phyloP scores from a whole-genome alignment of 176 grass and related monocot genomes.

The Ampelocalamus luodianensis region DNA sequence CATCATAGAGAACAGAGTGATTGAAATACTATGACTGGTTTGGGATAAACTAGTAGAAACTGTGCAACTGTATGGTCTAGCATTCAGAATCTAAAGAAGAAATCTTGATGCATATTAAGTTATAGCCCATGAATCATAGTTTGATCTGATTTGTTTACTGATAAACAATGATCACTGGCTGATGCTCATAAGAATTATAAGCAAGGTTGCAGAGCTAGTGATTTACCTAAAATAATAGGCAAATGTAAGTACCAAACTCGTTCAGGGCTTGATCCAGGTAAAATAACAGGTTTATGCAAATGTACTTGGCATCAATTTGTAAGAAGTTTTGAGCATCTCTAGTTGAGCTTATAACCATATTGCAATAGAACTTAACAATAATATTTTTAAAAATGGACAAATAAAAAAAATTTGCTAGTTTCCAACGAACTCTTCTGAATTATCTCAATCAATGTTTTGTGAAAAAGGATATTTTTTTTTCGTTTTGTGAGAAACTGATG shows the following conservation, averaged over 20 bases:
- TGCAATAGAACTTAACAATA: not conserved
- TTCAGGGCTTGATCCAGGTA: conserved; percentile 17
- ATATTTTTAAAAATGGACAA: not conserved
- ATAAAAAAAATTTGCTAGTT: not conserved
- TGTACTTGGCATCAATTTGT: not conserved
- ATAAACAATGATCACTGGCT: conserved; percentile 5
- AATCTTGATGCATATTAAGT: conserved; percentile 16
- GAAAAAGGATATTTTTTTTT: not conserved
- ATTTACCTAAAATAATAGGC: conserved; percentile 15
- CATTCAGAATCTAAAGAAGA: conserved; percentile 24
- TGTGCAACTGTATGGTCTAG: not conserved
- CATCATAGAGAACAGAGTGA: not conserved
- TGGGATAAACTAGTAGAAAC: conserved; percentile 18
- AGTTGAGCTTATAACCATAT: conserved; percentile 18
- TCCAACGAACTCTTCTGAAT: not conserved
- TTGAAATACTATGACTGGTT: conserved; percentile 2
- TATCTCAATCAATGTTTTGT: conserved; percentile 13
- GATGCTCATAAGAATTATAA: conserved; percentile 12
- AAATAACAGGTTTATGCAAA: not conserved
- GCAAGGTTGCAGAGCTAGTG: not conserved
- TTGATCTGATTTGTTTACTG: not conserved
- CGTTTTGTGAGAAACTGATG: not conserved
- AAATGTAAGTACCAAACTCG: conserved; percentile 9
- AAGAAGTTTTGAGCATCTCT: not conserved
- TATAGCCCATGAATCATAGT: conserved; percentile 8